These are phyloP conservation scores for Bonia amplexicaulis DNA, from an alignment of 176 grass and related monocot species.

Conservation along the genomic window DNA sequence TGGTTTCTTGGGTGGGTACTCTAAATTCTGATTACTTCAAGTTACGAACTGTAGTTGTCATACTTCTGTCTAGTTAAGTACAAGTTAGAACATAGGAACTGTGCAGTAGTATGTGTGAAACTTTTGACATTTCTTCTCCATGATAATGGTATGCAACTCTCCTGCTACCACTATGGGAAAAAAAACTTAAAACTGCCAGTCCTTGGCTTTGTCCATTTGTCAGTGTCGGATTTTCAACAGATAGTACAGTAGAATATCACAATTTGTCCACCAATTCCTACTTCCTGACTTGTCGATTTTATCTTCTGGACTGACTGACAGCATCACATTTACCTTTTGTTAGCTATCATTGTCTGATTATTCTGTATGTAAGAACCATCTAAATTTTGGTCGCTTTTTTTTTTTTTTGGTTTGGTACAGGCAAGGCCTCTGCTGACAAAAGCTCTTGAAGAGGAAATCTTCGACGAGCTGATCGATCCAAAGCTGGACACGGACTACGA, in stretches of 20 bases:
- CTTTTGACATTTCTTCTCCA: neutral
- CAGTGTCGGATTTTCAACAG: neutral
- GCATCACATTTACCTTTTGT: neutral
- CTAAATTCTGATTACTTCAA: neutral
- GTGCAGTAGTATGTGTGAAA: neutral
- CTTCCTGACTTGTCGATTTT: neutral
- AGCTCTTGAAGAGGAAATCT: constrained; percentile 21
- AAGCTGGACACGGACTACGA: constrained; percentile 37
- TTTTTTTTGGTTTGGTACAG: constrained; percentile 8
- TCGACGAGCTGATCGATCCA: constrained; percentile 50
- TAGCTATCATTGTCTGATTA: neutral
- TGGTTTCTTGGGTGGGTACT: constrained; percentile 37
- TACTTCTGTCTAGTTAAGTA: neutral
- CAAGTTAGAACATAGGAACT: neutral
- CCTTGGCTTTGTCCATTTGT: neutral
- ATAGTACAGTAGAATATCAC: neutral
- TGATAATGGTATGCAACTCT: neutral
- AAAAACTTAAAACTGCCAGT: neutral
- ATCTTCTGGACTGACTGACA: neutral
- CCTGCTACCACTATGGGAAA: too few species aligned
- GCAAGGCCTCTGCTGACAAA: constrained; percentile 53
- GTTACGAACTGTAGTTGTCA: neutral
- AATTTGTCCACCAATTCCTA: neutral
- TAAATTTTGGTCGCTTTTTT: neutral
- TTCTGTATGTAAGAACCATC: neutral